Base-by-base conservation (phyloP, 352 stramenopile species). In the Peronosclerospora sorghi region DNA sequence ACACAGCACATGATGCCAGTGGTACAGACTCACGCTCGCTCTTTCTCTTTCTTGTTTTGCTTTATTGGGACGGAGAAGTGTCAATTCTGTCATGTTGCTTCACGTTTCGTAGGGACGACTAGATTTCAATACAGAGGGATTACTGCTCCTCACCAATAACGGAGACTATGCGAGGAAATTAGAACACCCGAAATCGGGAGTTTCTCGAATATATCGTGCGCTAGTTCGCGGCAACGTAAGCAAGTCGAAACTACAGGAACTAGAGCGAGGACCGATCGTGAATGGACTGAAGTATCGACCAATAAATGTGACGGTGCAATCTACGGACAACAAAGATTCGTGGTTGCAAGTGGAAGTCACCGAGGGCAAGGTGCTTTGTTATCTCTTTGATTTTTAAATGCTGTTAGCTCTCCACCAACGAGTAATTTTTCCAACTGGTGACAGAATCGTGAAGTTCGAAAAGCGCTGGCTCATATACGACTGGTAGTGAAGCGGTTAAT, bases 61-160 rank as follows among this genome's bases (percentile, higher is more conserved):
- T 37, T 8, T 23, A 13, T n/a, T 21, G 14, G 32, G 19, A 13
- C 8, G 5, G 8, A 17, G 14, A 13, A 14, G 20, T 26, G 32
- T 32, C 19, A 10, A 29, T 37, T 18, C 29, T 18, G 18, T 18
- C 20, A 17, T 43, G 12, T 9, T 39, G 8, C 2, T 24, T 18
- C 23, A 24, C 4, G 8, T 36, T 39, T 27, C n/a, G 18, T 45
- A 82, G 77, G 81, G 82, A 13, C 81, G 84, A 47, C 69, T 97
- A n/a, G 88, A 97, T 51, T 96, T 82, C 54, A 92, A 95, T 42
- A 95, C 83, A 12, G 86, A 96, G 53, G 88, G 88, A 1, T 57
- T 97, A 21, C 54, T 97, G 47, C 67, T 97, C n/a, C 69, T 97
- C 9, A 96, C 85, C 9, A 95, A 94, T 53, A 76, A 96, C 48